A percentile compares a stretch with the other conserved stretches of the same genome.
phyloP scores from a whole-genome alignment of 768 basidiomycete genomes.

The Suillus ampliporus region DNA sequence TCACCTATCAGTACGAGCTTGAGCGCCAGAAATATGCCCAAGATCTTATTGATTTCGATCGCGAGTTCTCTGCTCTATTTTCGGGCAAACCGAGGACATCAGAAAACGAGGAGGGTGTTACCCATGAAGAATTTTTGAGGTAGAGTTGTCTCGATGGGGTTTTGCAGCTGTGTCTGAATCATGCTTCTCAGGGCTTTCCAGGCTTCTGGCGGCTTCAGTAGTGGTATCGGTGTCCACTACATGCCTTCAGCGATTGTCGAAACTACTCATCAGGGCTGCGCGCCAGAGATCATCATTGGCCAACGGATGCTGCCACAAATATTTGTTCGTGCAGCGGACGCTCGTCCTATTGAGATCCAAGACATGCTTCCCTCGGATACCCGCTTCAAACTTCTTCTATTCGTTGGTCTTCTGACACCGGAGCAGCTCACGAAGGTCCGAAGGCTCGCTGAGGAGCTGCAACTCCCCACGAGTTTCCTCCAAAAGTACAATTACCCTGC shows the following conservation, averaged over 20 bases:
- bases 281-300: slow-evolving; percentile 41
- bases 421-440: slow-evolving; percentile 26
- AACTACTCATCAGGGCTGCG: slow-evolving; percentile 34
- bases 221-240: slow-evolving; percentile 48
- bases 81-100: slow-evolving; percentile 66
- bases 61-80: slow-evolving; percentile 66
- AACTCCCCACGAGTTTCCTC: slow-evolving; percentile 31
- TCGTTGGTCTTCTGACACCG: slow-evolving; percentile 36
- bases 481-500: slow-evolving; percentile 29
- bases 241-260: slow-evolving; percentile 42
- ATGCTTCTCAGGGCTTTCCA: slow-evolving; percentile 38
- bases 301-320: slow-evolving; percentile 44
- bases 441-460: slow-evolving; percentile 33
- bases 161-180: slow-evolving; percentile 1
- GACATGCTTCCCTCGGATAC: slow-evolving; percentile 45
- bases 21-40: slow-evolving; percentile 73
- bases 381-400: slow-evolving; percentile 45
- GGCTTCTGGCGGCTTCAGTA: slow-evolving; percentile 44
- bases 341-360: slow-evolving; percentile 44
- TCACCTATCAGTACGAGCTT: slow-evolving; percentile 60
- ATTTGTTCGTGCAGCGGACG: slow-evolving; percentile 43
- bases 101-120: slow-evolving; percentile 39
- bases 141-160: slow-evolving; percentile 20
- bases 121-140: slow-evolving; percentile 43
- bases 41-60: slow-evolving; percentile 76